These are phyloP conservation scores for Periconia macrospinosa DNA, from an alignment of 2,329 filamentous ascomycete genomes.

Conservation along the genomic window DNA sequence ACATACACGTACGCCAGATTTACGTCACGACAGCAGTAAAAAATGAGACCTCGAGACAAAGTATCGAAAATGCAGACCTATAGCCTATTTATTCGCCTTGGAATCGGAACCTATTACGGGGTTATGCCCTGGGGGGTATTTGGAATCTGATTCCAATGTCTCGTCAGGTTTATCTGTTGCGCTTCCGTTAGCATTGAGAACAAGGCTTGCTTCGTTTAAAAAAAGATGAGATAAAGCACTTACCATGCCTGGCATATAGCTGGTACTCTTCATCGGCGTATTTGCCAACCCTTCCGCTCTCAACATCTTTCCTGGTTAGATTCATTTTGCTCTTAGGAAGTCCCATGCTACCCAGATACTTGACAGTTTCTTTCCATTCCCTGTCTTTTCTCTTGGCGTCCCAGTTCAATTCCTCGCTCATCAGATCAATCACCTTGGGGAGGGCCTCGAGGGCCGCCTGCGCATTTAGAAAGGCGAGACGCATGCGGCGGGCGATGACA, in stretches of 20 bases:
- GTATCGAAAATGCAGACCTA: not conserved
- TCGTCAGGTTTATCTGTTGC: slow-evolving; percentile 57
- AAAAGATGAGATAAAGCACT: slow-evolving; percentile 22
- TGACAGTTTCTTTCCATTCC: slow-evolving; percentile 75
- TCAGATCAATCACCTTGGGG: slow-evolving; percentile 83
- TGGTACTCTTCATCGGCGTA: slow-evolving; percentile 53
- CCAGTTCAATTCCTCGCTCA: slow-evolving; percentile 84
- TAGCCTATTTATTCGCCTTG: slow-evolving; percentile 51
- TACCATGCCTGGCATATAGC: slow-evolving; percentile 54
- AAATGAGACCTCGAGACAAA: too few relatives aligned
- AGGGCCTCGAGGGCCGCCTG: slow-evolving; percentile 87
- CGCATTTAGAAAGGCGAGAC: slow-evolving; percentile 87
- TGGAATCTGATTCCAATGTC: slow-evolving; percentile 54
- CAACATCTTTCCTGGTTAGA: slow-evolving; percentile 61
- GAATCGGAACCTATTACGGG: slow-evolving; percentile 49
- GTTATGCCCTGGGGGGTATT: slow-evolving; percentile 48
- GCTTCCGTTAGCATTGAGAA: not conserved
- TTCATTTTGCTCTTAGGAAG: slow-evolving; percentile 59
- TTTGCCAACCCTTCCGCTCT: slow-evolving; percentile 51
- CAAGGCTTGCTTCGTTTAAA: not conserved
- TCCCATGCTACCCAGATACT: slow-evolving; percentile 64
- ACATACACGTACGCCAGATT: too few relatives aligned
- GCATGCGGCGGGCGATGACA: slow-evolving; percentile 80
- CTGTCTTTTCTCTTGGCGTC: slow-evolving; percentile 68
- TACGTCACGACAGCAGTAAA: too few relatives aligned